Evolutionary conservation across 257 asterid genomes (phyloP), one percentile per base, ranked within the genome.

Genomic region (Penstemon newberryi): DNA sequence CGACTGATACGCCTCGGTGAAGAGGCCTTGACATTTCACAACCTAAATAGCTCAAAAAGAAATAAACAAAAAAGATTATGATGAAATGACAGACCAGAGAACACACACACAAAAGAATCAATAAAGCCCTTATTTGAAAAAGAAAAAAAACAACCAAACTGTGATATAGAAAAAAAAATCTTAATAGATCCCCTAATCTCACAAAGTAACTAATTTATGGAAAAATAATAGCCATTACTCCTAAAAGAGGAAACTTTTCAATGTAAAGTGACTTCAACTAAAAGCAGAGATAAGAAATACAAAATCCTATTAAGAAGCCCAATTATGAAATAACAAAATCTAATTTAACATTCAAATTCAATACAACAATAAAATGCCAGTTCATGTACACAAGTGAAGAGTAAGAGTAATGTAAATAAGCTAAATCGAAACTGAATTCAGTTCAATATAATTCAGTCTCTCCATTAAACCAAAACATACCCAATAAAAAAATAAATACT

Each of bases 21-120:
- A 86, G 96, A 77, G 98, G 93, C 88, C 90, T 89, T 8, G 95
- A 73, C 99, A 94, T 94, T 56, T 70, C 75, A 75, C 72, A 69
- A 68, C 86, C 96, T 84, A 82, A 68, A 66, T 66, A 25, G 65
- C 18, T 77, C 82, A 82, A 47, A 70, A 47, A 45, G 65, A 18
- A 25, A 63, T 55, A 72, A 72, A 50, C 72, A 75, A 45, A 44
- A 40, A 58, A 61, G 59, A 66, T 43, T 12, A 56, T 13, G 52
- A 76, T 13, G 56, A 63, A 58, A 25, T 25, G 33, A 25, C 33
- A 25, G 33, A 25, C 33, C 33, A 25, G 54, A 53, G n/a, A 65
- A 65, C 58, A 46, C 11, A 73, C 38, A 63, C 11, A 73, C 38
- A 63, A 52, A 18, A 44, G 56, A 25, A 71, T 61, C 58, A 66